These are phyloP conservation scores for Aegilops speltoides DNA, from an alignment of 176 grass and related monocot species.

Conservation along the genomic window DNA sequence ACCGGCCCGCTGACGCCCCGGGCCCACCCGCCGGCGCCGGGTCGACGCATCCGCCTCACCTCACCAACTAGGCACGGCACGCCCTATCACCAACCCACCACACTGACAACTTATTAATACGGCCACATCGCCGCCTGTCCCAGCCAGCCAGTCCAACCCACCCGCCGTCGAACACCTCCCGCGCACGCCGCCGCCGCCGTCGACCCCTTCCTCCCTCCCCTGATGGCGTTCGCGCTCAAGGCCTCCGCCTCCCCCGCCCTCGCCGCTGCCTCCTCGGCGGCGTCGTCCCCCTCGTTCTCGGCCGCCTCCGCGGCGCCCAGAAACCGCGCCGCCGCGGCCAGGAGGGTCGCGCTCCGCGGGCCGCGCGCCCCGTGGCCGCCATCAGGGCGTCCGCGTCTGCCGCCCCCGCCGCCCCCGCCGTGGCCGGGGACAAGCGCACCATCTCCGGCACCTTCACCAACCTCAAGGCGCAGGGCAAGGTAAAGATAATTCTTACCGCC, in stretches of 20 bases:
- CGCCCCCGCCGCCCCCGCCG: background rate
- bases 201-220: too few relatives aligned
- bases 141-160: too few relatives aligned
- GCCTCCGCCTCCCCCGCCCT: background rate
- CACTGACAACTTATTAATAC: too few relatives aligned
- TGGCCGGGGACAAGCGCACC: conserved; percentile 31
- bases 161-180: too few relatives aligned
- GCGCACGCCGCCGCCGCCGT: too few relatives aligned
- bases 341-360: background rate
- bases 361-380: conserved; percentile 1
- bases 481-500: background rate
- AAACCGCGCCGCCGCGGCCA: background rate
- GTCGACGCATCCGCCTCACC: too few relatives aligned
- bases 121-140: too few relatives aligned
- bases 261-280: background rate
- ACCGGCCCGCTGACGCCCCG: too few relatives aligned
- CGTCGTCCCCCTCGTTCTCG: conserved; percentile 15
- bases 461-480: conserved; percentile 74
- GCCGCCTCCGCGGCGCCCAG: background rate
- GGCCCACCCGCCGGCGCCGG: too few relatives aligned
- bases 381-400: conserved; percentile 21
- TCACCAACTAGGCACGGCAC: too few relatives aligned
- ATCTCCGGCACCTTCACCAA: conserved; percentile 81
- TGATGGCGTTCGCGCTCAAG: too few relatives aligned
- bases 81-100: too few relatives aligned